Base-by-base conservation (phyloP, 768 basidiomycete genomes). In the Trametes coccinea region DNA sequence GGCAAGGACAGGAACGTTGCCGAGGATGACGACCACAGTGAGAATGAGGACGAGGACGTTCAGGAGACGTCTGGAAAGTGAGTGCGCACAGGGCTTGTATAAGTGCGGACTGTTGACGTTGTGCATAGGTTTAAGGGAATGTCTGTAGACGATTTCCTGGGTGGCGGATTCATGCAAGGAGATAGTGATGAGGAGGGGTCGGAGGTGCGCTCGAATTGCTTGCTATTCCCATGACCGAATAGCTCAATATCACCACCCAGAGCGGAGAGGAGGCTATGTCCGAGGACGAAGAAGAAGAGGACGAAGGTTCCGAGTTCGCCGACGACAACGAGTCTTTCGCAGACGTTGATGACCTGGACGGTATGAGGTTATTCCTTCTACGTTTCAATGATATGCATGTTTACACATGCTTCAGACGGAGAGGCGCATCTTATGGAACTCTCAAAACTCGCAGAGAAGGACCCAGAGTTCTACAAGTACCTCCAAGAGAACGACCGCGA, bases 401-500 rank as follows among this genome's bases (percentile, higher is more conserved):
- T 49, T 0, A 22, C 9, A 50, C 31, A 2, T 40, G 7, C 27
- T 31, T 40, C 71, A 88, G 90, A 89, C 55, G 89, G 91, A 58
- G 92, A 79, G 54, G 75, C 79, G 4, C 96, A 98, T 78, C 77
- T 93, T 61, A 74, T 86, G 47, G 91, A 96, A 57, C 82, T 99
- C 13, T 87, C 91, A 41, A 88, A 91, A 70, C 83, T 99, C 39
- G 92, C 92, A 1, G 90, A 96, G 75, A 94, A 93, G 72, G 96
- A 99, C 73, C 96, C 96, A n/a, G 96, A 97, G 71, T 99, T 98
- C 77, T 99, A 86, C 88, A 93, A 95, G 76, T 99, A 95, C 72
- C 81, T 99, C 2, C 89, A 95, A 77, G 93, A 98, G 75, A 95
- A 99, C 70, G 97, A 99, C 75, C 79, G 80, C 60, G 95, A 94